Evolutionary conservation across 169 alveolate species (phyloP).

Genomic region (Eimeria praecox): DNA sequence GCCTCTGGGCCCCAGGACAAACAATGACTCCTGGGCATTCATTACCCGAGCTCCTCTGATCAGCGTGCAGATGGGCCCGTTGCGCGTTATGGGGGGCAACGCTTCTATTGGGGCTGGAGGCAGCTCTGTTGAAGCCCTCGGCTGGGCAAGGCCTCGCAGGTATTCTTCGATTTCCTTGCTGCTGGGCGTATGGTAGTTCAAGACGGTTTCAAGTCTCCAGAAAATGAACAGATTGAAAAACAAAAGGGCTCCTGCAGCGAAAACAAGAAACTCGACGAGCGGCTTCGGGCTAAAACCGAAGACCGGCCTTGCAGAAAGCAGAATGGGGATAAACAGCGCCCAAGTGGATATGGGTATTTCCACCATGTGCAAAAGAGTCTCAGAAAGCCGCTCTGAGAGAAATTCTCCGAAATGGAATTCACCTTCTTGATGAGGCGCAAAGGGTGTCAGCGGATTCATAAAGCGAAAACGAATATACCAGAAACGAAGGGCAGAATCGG

Average conservation of each 20-base stretch:
- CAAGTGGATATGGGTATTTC: constrained; percentile 73
- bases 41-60: constrained; percentile 22
- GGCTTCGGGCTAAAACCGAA: constrained; percentile 70
- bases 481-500: constrained; percentile 41
- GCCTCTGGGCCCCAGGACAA: constrained; percentile 62
- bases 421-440: constrained; percentile 71
- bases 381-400: constrained; percentile 68
- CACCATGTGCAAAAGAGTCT: constrained; percentile 44
- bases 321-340: constrained; percentile 56
- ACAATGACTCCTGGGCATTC: constrained; percentile 72
- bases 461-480: constrained; percentile 70
- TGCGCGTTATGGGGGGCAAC: constrained; percentile 25
- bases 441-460: constrained; percentile 73
- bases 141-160: constrained; percentile 25
- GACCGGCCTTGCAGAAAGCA: constrained; percentile 73
- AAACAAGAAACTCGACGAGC: constrained; percentile 48
- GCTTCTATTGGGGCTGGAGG: constrained; percentile 66
- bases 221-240: constrained; percentile 55
- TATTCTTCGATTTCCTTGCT: constrained; percentile 16
- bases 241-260: constrained; percentile 58
- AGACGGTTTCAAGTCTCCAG: constrained; percentile 23
- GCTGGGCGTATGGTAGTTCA: constrained; percentile 53
- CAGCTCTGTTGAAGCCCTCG: background rate
- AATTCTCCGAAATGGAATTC: constrained; percentile 78
- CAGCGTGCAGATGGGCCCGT: constrained; percentile 62